Base-by-base conservation (phyloP, 345 rosid genomes). In the Citrus medica region DNA sequence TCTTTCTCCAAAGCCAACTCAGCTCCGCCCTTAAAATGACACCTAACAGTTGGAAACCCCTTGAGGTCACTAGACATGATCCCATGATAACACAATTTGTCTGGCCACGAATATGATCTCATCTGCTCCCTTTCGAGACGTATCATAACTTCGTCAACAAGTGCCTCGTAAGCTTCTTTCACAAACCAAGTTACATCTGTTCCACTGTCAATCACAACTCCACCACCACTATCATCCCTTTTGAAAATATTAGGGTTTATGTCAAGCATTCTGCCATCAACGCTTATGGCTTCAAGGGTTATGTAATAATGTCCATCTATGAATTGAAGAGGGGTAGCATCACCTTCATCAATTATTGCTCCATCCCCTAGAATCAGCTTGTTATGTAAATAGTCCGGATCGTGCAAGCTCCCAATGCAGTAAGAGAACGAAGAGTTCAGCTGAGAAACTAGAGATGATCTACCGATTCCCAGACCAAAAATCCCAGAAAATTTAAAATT, bases 341-440 rank as follows among this genome's bases (percentile, higher is more conserved):
- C 84, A 7, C 93, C 95, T 59, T 40, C 13, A 40, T 88, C 88
- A 3, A 88, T 61, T 13, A 72, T 81, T 0, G 87, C 88, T 7
- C 78, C 83, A 5, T 85, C 0, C 0, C 95, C 91, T 0, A 91
- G 75, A 59, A 87, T 81, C 79, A 91, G 68, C 32, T 80, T 87
- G 53, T 84, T 89, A 65, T 68, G 86, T 24, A 48, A 27, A 42
- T 86, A 88, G 70, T 69, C 19, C 24, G 84, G 86, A 69, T 91
- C 87, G 21, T 48, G 48, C 67, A 84, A 30, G 32, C 79, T 84
- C 21, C 91, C 46, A 40, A 40, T 40, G 46, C 46, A 40, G 46
- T 40, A 40, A 40, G 93, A 91, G 76, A 90, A 88, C 42, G 76
- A 84, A 6, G 84, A 83, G 14, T 89, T 92, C 12, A 90, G 72